Evolutionary conservation across 352 stramenopile species (phyloP), one percentile per base, ranked within the genome.

Genomic region (Elongisporangium anandrum): DNA sequence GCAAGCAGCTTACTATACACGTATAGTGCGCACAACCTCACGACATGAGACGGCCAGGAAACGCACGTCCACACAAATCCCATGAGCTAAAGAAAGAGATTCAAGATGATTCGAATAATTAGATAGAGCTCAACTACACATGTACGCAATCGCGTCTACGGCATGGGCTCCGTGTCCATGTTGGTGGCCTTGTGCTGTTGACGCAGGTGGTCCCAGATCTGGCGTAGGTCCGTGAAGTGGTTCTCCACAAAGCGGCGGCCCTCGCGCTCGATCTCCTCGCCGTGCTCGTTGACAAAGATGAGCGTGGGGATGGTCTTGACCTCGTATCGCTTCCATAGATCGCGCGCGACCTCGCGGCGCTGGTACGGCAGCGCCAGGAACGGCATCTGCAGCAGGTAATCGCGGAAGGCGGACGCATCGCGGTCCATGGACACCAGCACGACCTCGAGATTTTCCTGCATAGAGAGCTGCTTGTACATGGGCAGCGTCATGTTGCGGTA

Each of bases 301-400:
- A 88, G 79, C 51, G 74, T 73, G 59, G 79, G 79, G 59, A 88
- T 87, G 54, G 69, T 85, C 70, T 85, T 85, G 20, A 87, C 75
- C 34, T 88, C 74, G 67, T 88, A 87, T 58, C 74, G 73, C 60
- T 83, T 83, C 72, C 79, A 81, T 24, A 88, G 57, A 49, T 85
- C 74, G 60, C 83, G 75, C 23, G 78, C 74, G 21, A 75, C 61
- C 17, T 85, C 72, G 20, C 71, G 76, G 9, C 69, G 70, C n/a
- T 71, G 64, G 38, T 84, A 85, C 7, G 79, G 79, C 51, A 88
- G 64, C 4, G 74, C 79, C 48, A 77, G 68, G 65, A 85, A 88
- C 53, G 79, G 79, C 45, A 68, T 81, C 66, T 86, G 79, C 56
- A 87, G 56, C 57, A 88, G 58, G 15, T 68, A 64, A 59, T 88